Percentiles rank a stretch among this genome's conserved stretches.
These are phyloP conservation scores for Schizosaccharomyces lindneri DNA, from an alignment of 805 yeast species.

Conservation along the genomic window DNA sequence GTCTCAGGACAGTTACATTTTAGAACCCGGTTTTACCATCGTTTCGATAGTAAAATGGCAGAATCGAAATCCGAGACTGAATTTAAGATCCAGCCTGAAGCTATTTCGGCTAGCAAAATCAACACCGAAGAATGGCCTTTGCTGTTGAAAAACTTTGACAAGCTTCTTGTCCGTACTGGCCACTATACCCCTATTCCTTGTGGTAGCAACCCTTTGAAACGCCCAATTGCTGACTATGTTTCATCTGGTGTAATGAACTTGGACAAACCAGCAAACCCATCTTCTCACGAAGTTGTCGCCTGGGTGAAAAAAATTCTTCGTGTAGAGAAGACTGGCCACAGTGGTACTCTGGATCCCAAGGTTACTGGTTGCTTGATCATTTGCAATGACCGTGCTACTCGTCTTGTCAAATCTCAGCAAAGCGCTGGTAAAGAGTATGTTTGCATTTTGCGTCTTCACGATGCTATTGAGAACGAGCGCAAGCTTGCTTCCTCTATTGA, in stretches of 20 bases:
- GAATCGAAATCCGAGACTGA: background rate
- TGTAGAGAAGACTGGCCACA: slow-evolving; percentile 93
- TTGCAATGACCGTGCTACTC: slow-evolving; percentile 92
- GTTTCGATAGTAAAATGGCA: background rate
- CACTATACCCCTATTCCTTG: slow-evolving; percentile 44
- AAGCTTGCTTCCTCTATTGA: slow-evolving; percentile 71
- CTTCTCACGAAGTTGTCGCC: slow-evolving; percentile 97
- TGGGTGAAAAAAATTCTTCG: slow-evolving; percentile 93
- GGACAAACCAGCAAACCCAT: slow-evolving; percentile 95
- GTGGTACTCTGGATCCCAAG: slow-evolving; percentile 95
- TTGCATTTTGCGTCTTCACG: slow-evolving; percentile 88
- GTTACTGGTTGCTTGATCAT: slow-evolving; percentile 97
- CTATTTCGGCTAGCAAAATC: slow-evolving; percentile 12
- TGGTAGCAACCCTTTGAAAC: slow-evolving; percentile 80
- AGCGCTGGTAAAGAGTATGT: slow-evolving; percentile 99
- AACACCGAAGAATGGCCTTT: slow-evolving; percentile 93
- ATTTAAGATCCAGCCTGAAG: background rate
- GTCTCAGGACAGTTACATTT: background rate
- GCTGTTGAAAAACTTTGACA: slow-evolving; percentile 77
- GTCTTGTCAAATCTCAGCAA: slow-evolving; percentile 94
- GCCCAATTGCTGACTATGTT: slow-evolving; percentile 75
- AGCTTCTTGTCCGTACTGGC: slow-evolving; percentile 78
- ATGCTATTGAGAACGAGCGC: slow-evolving; percentile 70
- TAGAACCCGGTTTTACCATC: background rate
- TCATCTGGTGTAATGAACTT: slow-evolving; percentile 90